These are phyloP conservation scores for Apophysomyces sp. DNA, from an alignment of 371 early-diverging fungal genomes.

Conservation along the genomic window DNA sequence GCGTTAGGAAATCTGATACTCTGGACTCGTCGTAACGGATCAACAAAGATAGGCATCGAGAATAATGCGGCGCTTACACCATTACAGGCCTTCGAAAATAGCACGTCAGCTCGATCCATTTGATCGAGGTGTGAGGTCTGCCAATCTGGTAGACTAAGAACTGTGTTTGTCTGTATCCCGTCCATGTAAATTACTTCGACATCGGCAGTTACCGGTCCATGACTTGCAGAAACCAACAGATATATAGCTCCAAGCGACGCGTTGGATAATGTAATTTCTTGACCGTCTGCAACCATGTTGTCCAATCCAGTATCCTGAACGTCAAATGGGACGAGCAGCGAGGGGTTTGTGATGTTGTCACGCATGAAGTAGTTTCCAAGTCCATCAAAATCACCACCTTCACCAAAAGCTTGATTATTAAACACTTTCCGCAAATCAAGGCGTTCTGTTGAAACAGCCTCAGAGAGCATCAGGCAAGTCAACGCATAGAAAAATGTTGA, in stretches of 20 bases:
- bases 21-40: conserved; percentile 3
- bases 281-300: conserved; percentile 3
- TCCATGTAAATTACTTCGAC: conserved; percentile 11
- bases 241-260: conserved; percentile 12
- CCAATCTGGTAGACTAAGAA: conserved; percentile 22
- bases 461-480: too few relatives aligned
- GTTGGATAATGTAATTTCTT: background rate
- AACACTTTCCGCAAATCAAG: background rate
- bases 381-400: conserved; percentile 2
- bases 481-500: too few relatives aligned
- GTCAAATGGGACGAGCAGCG: background rate
- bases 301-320: background rate
- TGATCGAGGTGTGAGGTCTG: conserved; percentile 8
- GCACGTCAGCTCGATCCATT: conserved; percentile 12
- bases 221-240: conserved; percentile 17
- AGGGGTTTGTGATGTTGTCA: background rate
- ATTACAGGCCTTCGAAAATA: background rate
- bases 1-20: background rate
- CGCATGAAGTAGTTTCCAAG: background rate
- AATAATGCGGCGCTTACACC: conserved; percentile 8
- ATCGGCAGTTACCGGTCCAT: conserved; percentile 10
- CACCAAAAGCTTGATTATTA: conserved; percentile 6
- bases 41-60: conserved; percentile 9
- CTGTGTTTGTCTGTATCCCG: conserved; percentile 2
- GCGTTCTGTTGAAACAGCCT: background rate